A percentile compares a stretch with the other conserved stretches of the same genome.
Conservation (phyloP, 2,329 filamentous ascomycete species). For the Aspergillus proliferans region DNA sequence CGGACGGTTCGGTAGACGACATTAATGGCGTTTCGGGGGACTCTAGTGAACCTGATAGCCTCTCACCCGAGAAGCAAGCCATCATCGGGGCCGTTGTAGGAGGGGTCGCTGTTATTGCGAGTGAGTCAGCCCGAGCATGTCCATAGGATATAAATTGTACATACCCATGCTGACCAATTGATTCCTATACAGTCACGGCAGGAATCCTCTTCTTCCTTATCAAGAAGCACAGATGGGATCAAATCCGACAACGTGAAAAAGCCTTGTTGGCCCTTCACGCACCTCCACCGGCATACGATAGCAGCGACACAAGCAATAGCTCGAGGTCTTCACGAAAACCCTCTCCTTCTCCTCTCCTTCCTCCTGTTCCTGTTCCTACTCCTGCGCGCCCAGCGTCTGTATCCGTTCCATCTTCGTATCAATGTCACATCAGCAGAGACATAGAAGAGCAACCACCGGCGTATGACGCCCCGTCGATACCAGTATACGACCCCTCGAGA, state of each 20-base stretch:
- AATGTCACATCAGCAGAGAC: constrained; percentile 1
- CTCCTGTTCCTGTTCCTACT: constrained; percentile 1
- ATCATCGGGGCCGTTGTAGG: constrained; percentile 26
- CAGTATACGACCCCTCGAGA: constrained; percentile 30
- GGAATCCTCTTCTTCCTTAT: constrained; percentile 17
- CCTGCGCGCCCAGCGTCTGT: not conserved
- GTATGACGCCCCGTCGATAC: constrained; percentile 19
- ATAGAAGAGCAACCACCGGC: constrained; percentile 19
- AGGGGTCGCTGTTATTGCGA: constrained; percentile 17
- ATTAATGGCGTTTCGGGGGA: too few relatives aligned
- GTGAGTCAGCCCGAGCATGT: constrained; percentile 11
- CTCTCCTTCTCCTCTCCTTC: not conserved
- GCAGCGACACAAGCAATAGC: not conserved
- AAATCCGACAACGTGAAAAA: constrained; percentile 15
- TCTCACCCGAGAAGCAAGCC: constrained; percentile 6
- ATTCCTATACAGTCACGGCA: constrained; percentile 15
- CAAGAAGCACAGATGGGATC: constrained; percentile 20
- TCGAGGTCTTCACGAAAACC: not conserved
- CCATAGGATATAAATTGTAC: not conserved
- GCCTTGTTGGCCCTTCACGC: constrained; percentile 7
- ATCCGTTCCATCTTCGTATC: constrained; percentile 7
- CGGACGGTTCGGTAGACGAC: too few relatives aligned
- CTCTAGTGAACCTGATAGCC: too few relatives aligned
- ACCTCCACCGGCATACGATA: constrained; percentile 1
- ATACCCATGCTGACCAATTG: not conserved